Conservation (phyloP, 495 filamentous ascomycete genomes). For the Elasticomyces elasticus region DNA sequence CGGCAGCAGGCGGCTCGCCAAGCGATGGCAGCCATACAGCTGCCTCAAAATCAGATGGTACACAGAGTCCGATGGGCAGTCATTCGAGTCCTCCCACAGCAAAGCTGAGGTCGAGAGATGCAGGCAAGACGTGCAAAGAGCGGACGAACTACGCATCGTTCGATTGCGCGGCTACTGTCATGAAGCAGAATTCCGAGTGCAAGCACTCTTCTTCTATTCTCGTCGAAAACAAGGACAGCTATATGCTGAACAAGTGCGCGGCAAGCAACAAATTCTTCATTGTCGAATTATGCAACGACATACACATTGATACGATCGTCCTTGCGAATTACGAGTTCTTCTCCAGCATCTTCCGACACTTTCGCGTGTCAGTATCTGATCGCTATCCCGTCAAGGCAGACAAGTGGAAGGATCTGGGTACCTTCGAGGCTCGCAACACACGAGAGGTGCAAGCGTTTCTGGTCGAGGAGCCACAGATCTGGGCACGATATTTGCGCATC, state of each 20-base stretch:
- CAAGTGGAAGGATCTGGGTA: constrained; percentile 82
- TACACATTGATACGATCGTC: constrained; percentile 89
- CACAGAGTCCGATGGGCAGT: not conserved
- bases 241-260: constrained; percentile 90
- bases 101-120: constrained; percentile 68
- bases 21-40: not conserved
- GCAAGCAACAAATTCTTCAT: constrained; percentile 87
- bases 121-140: constrained; percentile 89
- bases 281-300: constrained; percentile 82
- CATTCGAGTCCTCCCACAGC: constrained; percentile 20
- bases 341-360: constrained; percentile 85
- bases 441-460: constrained; percentile 90
- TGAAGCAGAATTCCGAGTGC: constrained; percentile 76
- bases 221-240: constrained; percentile 94
- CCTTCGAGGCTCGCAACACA: constrained; percentile 81
- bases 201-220: constrained; percentile 80
- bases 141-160: constrained; percentile 95
- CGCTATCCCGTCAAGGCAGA: constrained; percentile 85
- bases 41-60: not conserved
- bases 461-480: constrained; percentile 85
- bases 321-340: constrained; percentile 98
- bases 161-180: constrained; percentile 85
- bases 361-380: constrained; percentile 83
- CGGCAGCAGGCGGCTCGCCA: not conserved
- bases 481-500: constrained; percentile 83